Conservation (phyloP, 768 basidiomycete genomes). For the Trametes coccinea region DNA sequence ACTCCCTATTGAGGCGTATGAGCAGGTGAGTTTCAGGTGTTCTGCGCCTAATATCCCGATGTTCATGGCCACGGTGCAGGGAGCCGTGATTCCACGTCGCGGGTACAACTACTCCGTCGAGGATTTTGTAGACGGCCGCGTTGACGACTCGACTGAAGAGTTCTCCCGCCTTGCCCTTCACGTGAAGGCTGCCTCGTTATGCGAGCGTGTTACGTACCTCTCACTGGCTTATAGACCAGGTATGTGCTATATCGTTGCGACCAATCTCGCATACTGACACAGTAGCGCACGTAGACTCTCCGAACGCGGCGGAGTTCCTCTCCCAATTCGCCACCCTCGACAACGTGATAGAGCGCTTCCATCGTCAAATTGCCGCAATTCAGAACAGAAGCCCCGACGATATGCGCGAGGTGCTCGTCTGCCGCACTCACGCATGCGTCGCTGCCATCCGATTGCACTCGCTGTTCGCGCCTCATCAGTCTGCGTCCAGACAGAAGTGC, state of each 20-base stretch:
- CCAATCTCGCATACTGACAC: neutral
- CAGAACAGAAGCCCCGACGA: conserved; percentile 16
- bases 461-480: conserved; percentile 18
- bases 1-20: conserved; percentile 24
- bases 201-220: conserved; percentile 22
- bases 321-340: conserved; percentile 24
- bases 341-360: conserved; percentile 21
- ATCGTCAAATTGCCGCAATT: conserved; percentile 9
- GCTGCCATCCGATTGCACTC: conserved; percentile 31
- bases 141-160: conserved; percentile 18
- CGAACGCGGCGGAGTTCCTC: conserved; percentile 14
- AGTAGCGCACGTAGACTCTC: conserved; percentile 3
- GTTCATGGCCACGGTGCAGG: conserved; percentile 1
- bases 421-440: conserved; percentile 25
- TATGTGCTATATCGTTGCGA: conserved; percentile 12
- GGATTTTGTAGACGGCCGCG: conserved; percentile 11
- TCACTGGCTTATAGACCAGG: conserved; percentile 21
- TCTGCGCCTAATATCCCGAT: neutral
- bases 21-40: conserved; percentile 15
- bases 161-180: conserved; percentile 25
- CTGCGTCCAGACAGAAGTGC: conserved; percentile 23
- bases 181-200: conserved; percentile 26
- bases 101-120: conserved; percentile 12
- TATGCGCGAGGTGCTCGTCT: conserved; percentile 22
- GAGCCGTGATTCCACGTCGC: neutral